Conservation (phyloP, 495 filamentous ascomycete species). For the Penicillium cosmopolitanum region DNA sequence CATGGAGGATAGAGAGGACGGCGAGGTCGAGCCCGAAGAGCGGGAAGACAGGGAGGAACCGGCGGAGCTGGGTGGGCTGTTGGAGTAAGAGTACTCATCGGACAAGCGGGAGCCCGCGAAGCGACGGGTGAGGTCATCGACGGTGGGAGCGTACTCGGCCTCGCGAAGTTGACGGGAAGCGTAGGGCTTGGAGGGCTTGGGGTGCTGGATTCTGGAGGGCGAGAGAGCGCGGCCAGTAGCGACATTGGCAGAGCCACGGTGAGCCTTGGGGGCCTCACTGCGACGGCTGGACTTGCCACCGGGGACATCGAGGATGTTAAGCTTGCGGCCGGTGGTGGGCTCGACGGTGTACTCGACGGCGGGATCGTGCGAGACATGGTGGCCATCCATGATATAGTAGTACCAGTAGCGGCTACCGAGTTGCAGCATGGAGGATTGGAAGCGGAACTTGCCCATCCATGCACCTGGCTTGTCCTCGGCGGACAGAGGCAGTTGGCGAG, state of each 20-base stretch:
- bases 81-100: slow-evolving; percentile 66
- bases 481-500: slow-evolving; percentile 86
- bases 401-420: slow-evolving; percentile 96
- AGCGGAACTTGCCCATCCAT: slow-evolving; percentile 95
- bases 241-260: slow-evolving; percentile 59
- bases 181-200: slow-evolving; percentile 85
- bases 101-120: slow-evolving; percentile 73
- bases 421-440: slow-evolving; percentile 82
- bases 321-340: slow-evolving; percentile 93
- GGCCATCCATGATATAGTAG: slow-evolving; percentile 99
- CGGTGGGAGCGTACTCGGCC: slow-evolving; percentile 68
- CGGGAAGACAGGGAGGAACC: slow-evolving; percentile 78
- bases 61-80: slow-evolving; percentile 71
- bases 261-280: slow-evolving; percentile 29
- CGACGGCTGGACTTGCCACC: slow-evolving; percentile 37
- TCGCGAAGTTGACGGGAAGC: slow-evolving; percentile 84
- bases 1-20: slow-evolving; percentile 71
- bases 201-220: slow-evolving; percentile 84
- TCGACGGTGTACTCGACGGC: slow-evolving; percentile 87
- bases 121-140: slow-evolving; percentile 74
- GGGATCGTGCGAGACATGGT: slow-evolving; percentile 97
- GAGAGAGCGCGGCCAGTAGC: slow-evolving; percentile 86
- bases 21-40: slow-evolving; percentile 70
- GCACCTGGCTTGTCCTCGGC: slow-evolving; percentile 85
- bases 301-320: slow-evolving; percentile 78